A percentile compares a stretch with the other conserved stretches of the same genome.
These are phyloP conservation scores for Suillus hirtellus DNA, from an alignment of 768 basidiomycete genomes.

Conservation along the genomic window DNA sequence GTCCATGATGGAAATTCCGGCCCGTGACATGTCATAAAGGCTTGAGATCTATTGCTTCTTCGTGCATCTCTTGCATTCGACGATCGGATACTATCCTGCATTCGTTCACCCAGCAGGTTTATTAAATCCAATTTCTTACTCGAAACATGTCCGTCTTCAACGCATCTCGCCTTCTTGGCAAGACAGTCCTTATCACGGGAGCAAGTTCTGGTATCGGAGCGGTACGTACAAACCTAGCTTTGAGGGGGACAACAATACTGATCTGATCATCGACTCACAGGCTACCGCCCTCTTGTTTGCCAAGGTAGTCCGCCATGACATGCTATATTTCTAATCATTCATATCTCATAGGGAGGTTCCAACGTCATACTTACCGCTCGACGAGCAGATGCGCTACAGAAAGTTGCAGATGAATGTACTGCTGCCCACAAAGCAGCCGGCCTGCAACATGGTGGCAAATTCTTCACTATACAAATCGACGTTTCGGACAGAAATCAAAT, in stretches of 20 bases:
- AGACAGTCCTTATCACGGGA: slow-evolving; percentile 87
- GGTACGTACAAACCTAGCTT: slow-evolving; percentile 44
- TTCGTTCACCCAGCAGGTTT: not conserved
- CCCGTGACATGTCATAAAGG: not conserved
- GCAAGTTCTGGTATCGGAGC: slow-evolving; percentile 91
- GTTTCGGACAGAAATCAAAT: slow-evolving; percentile 77
- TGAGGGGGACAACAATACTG: slow-evolving; percentile 5
- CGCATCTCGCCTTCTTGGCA: slow-evolving; percentile 74
- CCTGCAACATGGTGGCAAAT: slow-evolving; percentile 73
- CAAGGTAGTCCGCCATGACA: slow-evolving; percentile 47
- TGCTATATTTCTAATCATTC: slow-evolving; percentile 2
- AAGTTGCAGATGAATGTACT: slow-evolving; percentile 66
- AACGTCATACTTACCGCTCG: slow-evolving; percentile 87
- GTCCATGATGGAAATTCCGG: slow-evolving; percentile 8
- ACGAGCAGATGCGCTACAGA: slow-evolving; percentile 67
- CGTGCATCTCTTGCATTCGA: not conserved
- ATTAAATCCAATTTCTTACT: slow-evolving; percentile 6
- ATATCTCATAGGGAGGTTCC: slow-evolving; percentile 64
- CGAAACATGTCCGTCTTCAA: slow-evolving; percentile 77
- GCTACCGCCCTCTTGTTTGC: slow-evolving; percentile 89
- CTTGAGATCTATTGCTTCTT: slow-evolving; percentile 7
- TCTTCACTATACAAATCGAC: slow-evolving; percentile 73
- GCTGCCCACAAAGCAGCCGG: slow-evolving; percentile 74
- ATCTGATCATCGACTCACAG: slow-evolving; percentile 37
- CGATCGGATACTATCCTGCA: slow-evolving; percentile 4